These are phyloP conservation scores for Aspergillus piperis DNA, from an alignment of 2,329 filamentous ascomycete species.

Conservation along the genomic window DNA sequence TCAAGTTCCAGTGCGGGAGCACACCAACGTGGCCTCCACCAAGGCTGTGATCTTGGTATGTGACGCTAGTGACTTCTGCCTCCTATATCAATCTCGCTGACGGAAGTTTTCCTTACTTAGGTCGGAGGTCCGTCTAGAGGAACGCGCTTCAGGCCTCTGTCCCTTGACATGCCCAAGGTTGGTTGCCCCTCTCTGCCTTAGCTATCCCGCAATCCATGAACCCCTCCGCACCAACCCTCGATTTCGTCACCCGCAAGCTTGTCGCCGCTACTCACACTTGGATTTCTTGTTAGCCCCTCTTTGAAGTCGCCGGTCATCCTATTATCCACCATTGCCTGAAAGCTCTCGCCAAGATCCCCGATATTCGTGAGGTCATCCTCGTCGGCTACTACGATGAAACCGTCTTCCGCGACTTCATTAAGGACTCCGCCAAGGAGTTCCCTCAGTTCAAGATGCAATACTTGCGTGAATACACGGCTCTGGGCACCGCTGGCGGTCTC, in stretches of 20 bases:
- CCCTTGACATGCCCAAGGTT: constrained; percentile 94
- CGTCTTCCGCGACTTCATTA: constrained; percentile 98
- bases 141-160: constrained; percentile 91
- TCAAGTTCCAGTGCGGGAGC: constrained; percentile 48
- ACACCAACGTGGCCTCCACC: constrained; percentile 61
- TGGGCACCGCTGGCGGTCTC: constrained; percentile 92
- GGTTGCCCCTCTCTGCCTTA: constrained; percentile 26
- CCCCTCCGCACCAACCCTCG: background rate
- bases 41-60: constrained; percentile 93
- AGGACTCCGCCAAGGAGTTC: constrained; percentile 80
- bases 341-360: constrained; percentile 84
- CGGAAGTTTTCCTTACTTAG: constrained; percentile 54
- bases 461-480: constrained; percentile 92
- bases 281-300: constrained; percentile 69
- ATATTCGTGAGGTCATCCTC: constrained; percentile 93
- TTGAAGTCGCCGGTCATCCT: constrained; percentile 96
- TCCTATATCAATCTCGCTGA: constrained; percentile 15
- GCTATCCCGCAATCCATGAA: background rate
- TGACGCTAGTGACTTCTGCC: constrained; percentile 5
- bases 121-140: constrained; percentile 94
- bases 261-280: background rate
- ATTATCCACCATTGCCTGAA: constrained; percentile 98
- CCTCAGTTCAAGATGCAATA: constrained; percentile 90
- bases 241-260: constrained; percentile 2
- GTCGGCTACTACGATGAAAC: constrained; percentile 98